Percentiles rank a stretch among this genome's conserved stretches.
Evolutionary conservation across 1,284 basidiomycete species (phyloP).

Genomic region (Neonothopanus nambi): DNA sequence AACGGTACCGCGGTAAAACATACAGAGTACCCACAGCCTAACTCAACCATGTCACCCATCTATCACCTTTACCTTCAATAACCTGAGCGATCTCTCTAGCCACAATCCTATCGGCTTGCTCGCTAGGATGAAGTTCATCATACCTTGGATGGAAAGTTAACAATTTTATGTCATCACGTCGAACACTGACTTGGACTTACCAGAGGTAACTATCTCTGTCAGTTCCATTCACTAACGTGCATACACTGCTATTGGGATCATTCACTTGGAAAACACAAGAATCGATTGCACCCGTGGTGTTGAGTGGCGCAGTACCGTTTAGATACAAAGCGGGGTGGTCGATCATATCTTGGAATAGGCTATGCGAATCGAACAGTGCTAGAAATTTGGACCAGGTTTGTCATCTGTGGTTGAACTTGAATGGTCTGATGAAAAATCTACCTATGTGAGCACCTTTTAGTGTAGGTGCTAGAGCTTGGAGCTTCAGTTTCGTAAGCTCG

Average conservation of each 20-base stretch:
- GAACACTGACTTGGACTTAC: conserved; percentile 9
- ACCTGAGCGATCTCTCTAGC: conserved; percentile 20
- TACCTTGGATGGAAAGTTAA: background rate
- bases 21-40: too few species aligned
- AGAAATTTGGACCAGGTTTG: too few species aligned
- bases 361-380: conserved; percentile 18
- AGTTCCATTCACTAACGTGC: conserved; percentile 12
- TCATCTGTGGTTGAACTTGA: background rate
- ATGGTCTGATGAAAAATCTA: too few species aligned
- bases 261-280: background rate
- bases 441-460: conserved; percentile 36
- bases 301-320: conserved; percentile 15
- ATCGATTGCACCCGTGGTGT: conserved; percentile 7
- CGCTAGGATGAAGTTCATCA: conserved; percentile 26
- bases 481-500: conserved; percentile 39
- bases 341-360: conserved; percentile 15
- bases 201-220: conserved; percentile 25
- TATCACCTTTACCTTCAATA: conserved; percentile 12
- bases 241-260: conserved; percentile 15
- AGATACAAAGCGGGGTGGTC: conserved; percentile 12
- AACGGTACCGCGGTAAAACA: background rate
- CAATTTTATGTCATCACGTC: background rate
- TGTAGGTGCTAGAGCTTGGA: conserved; percentile 37
- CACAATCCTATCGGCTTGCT: conserved; percentile 24
- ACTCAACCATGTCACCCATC: too few species aligned